Base-by-base conservation (phyloP, 768 basidiomycete species). In the Mycena belliarum region DNA sequence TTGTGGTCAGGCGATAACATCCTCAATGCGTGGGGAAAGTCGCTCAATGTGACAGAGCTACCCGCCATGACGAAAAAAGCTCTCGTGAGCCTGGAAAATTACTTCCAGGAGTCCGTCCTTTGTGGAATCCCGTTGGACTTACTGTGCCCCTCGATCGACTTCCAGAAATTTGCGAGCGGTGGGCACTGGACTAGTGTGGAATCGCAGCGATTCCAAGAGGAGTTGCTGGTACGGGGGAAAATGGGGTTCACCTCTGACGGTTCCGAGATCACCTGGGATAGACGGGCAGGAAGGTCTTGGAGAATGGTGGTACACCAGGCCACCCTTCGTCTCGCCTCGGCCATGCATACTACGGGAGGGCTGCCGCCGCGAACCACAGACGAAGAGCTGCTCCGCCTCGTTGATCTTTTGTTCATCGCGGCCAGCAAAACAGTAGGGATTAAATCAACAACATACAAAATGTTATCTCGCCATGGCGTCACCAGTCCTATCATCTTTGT, bases 281-380 rank as follows among this genome's bases (percentile, higher is more conserved):
- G 7, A 33, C 46, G n/a, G 46, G 46, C 12, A 20, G 29, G 26
- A 33, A 48, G 46, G 20, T 29, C 46, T 33, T 48, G 46, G 46
- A 48, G 46, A 33, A 48, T 48, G 46, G 12, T n/a, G n/a, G 18
- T 48, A 33, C 46, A 48, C 29, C 26, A 33, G 26, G 46, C 46
- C 46, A 15, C 20, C 46, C 46, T 48, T 48, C 46, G 46, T 18
- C 12, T 48, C 28, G 12, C 46, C 20, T 15, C 46, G 29, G 46
- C 46, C 26, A 48, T 48, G 46, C 46, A 48, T 33, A 48, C 46
- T 32, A 48, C 46, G n/a, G 46, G 46, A 15, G 46, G 46, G 12
- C 46, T 48, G 15, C 46, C 46, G 29, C 46, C 46, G 46, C 46
- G 46, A 48, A 48, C 46, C 46, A 29, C 29, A 33, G 46, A 48